Evolutionary conservation across 345 rosid genomes (phyloP), one percentile per base, ranked within the genome.

Genomic region (Acer negundo): DNA sequence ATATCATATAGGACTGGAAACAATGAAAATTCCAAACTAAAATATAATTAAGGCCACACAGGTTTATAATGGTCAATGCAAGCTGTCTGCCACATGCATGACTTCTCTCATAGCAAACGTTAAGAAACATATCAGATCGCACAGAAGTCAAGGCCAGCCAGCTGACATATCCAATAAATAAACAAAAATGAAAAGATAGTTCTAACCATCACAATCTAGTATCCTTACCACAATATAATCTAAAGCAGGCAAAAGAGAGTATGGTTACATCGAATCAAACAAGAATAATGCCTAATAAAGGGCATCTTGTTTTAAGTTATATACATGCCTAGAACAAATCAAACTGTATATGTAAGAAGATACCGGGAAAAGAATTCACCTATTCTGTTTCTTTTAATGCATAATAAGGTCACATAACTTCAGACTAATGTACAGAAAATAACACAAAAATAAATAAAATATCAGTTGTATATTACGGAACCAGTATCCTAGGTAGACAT

Each of bases 1-100:
- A 56, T n/a, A 56, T 59, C 26, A 20, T 59, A 79, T 72, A 79
- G 77, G 83, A 81, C 56, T 69, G 23, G 62, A 7, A 72, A 62
- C 35, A 23, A 22, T 10, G 61, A 23, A 62, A 47, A 24, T 58
- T 65, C 56, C 47, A 65, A 24, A 26, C n/a, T 23, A 4, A 26
- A 62, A 67, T 61, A 56, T 22, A 31, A 26, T 62, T 69, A 64
- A 28, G 38, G 12, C 17, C 62, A 70, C 42, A 49, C 35, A 46
- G 22, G 44, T 49, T 23, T 46, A n/a, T 64, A 56, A 61, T 42
- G 76, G 35, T 62, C 68, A 17, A 46, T 61, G 28, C 55, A 28
- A 70, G 62, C 66, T 51, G 59, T 67, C 38, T 8, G 10, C 56
- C 59, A 67, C 31, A 61, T 31, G 35, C 23, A 44, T 46, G 10